Evolutionary conservation across 2,329 filamentous ascomycete species (phyloP).

Genomic region (Epicoccum sorghinum): DNA sequence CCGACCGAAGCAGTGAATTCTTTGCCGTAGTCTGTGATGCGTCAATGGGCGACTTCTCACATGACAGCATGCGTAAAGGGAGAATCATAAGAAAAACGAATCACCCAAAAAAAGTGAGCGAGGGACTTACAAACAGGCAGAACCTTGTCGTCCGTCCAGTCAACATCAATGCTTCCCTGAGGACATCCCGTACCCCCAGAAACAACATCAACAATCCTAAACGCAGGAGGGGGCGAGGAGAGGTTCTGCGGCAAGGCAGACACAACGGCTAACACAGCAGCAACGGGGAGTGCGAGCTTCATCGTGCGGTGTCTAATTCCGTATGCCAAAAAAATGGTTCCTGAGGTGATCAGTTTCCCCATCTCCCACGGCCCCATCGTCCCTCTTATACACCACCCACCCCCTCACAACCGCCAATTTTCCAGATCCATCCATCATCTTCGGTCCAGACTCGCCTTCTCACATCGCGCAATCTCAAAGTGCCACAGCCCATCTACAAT

Average conservation of each 20-base stretch:
- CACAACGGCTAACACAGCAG: neutral
- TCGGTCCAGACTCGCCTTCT: too few relatives aligned
- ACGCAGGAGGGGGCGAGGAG: conserved; percentile 30
- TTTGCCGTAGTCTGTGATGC: conserved; percentile 32
- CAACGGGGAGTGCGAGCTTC: too few relatives aligned
- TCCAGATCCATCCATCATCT: neutral
- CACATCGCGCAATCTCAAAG: too few relatives aligned
- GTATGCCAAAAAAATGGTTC: too few relatives aligned
- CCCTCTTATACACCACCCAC: neutral
- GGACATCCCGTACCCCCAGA: conserved; percentile 45
- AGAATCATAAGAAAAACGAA: neutral
- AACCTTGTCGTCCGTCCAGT: conserved; percentile 38
- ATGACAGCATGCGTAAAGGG: too few relatives aligned
- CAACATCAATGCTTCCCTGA: conserved; percentile 43
- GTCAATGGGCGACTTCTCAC: neutral
- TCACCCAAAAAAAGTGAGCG: neutral
- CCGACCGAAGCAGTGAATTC: conserved; percentile 43
- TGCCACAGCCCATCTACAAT: too few relatives aligned
- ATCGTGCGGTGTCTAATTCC: too few relatives aligned
- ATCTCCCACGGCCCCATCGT: neutral
- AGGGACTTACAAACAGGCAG: conserved; percentile 39
- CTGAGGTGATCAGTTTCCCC: too few relatives aligned
- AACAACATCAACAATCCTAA: conserved; percentile 40
- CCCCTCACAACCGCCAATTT: neutral
- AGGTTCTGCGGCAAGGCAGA: conserved; percentile 5